Evolutionary conservation across 352 stramenopile species (phyloP).

Genomic region (Globisporangium irregulare): DNA sequence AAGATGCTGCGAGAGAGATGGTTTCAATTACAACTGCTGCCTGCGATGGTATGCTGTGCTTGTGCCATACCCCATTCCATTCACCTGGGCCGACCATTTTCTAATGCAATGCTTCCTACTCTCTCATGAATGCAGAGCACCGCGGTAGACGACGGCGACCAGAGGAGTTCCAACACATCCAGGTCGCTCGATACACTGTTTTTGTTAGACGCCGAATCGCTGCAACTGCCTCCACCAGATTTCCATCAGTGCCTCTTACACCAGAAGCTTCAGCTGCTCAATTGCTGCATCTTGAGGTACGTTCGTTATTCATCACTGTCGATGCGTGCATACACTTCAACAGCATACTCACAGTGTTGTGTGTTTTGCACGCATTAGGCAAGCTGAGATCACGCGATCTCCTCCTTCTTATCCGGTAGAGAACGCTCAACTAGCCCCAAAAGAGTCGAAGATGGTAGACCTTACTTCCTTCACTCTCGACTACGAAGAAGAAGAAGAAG

Average conservation of each 20-base stretch:
- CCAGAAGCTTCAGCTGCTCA: slow-evolving; percentile 80
- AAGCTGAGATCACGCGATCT: slow-evolving; percentile 24
- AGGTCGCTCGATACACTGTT: slow-evolving; percentile 52
- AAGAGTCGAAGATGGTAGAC: slow-evolving; percentile 22
- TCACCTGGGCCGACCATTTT: neutral
- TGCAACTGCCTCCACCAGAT: slow-evolving; percentile 54
- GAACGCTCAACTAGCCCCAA: neutral
- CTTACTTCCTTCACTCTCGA: slow-evolving; percentile 32
- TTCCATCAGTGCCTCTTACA: slow-evolving; percentile 75
- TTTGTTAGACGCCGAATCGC: slow-evolving; percentile 41
- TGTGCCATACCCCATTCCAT: neutral
- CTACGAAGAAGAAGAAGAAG: slow-evolving; percentile 28
- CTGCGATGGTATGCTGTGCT: slow-evolving; percentile 51
- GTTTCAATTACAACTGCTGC: slow-evolving; percentile 63
- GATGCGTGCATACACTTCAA: neutral
- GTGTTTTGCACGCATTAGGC: slow-evolving; percentile 15
- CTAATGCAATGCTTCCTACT: neutral
- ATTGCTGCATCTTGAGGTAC: slow-evolving; percentile 72
- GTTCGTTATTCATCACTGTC: neutral
- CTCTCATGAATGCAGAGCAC: slow-evolving; percentile 27
- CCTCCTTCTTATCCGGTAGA: neutral
- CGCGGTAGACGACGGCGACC: slow-evolving; percentile 21
- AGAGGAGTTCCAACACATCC: slow-evolving; percentile 28
- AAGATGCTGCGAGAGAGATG: slow-evolving; percentile 67
- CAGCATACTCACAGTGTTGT: neutral